A percentile compares a stretch with the other conserved stretches of the same genome.
Evolutionary conservation across 345 rosid species (phyloP).

Genomic region (Schrenkiella parvula): DNA sequence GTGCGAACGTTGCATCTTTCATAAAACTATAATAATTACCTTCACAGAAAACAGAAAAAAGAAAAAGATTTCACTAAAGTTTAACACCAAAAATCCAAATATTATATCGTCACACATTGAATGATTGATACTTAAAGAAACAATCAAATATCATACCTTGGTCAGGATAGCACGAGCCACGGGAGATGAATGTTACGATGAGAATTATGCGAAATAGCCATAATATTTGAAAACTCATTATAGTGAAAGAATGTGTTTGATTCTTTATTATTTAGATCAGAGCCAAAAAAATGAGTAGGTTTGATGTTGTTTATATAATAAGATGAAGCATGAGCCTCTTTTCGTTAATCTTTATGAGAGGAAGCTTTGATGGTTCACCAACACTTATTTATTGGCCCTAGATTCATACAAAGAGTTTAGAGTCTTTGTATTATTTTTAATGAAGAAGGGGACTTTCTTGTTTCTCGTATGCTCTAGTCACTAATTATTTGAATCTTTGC

Average conservation of each 20-base stretch:
- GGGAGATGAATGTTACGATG: slow-evolving; percentile 22
- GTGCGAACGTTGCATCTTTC: slow-evolving; percentile 56
- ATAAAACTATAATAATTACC: slow-evolving; percentile 57
- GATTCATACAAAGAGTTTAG: slow-evolving; percentile 33
- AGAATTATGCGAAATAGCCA: slow-evolving; percentile 31
- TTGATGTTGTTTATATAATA: slow-evolving; percentile 32
- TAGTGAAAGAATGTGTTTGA: slow-evolving; percentile 13
- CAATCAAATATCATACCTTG: slow-evolving; percentile 34
- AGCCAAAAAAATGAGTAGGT: slow-evolving; percentile 23
- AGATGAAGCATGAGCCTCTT: slow-evolving; percentile 24
- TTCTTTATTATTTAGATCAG: slow-evolving; percentile 1
- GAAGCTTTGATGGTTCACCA: slow-evolving; percentile 35
- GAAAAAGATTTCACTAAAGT: neutral
- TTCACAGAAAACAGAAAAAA: neutral
- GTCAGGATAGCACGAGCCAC: slow-evolving; percentile 37
- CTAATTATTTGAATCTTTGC: neutral
- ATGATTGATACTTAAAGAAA: neutral
- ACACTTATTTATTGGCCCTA: slow-evolving; percentile 25
- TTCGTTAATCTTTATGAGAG: slow-evolving; percentile 24
- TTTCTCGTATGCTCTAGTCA: neutral
- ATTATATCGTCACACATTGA: neutral
- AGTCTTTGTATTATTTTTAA: slow-evolving; percentile 3
- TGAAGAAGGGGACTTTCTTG: neutral
- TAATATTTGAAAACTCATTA: slow-evolving; percentile 25
- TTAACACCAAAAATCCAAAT: neutral